A percentile compares a stretch with the other conserved stretches of the same genome.
Evolutionary conservation across 2,329 filamentous ascomycete genomes (phyloP).

Genomic region (Trichoderma afroharzianum): DNA sequence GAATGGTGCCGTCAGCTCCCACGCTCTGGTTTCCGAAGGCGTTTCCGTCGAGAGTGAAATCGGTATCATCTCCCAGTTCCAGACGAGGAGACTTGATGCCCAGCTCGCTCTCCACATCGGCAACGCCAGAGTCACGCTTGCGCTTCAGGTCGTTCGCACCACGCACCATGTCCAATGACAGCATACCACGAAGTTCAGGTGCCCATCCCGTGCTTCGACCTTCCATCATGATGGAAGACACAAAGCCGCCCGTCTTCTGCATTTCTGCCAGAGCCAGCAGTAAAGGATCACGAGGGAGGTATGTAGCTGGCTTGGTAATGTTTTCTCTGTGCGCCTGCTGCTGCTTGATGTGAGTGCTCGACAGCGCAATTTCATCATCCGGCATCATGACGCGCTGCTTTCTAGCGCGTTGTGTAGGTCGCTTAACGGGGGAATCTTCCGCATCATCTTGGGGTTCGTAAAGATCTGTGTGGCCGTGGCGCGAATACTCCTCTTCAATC

Average conservation of each 20-base stretch:
- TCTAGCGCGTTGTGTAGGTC: constrained; percentile 66
- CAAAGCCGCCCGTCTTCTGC: constrained; percentile 87
- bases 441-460: constrained; percentile 59
- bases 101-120: constrained; percentile 69
- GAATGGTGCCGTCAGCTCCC: constrained; percentile 57
- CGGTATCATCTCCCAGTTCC: constrained; percentile 65
- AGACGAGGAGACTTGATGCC: constrained; percentile 66
- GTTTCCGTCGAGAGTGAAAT: constrained; percentile 44
- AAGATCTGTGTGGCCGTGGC: constrained; percentile 53
- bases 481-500: constrained; percentile 55
- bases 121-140: constrained; percentile 85
- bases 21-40: constrained; percentile 52
- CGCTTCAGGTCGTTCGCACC: constrained; percentile 80
- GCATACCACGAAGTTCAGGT: constrained; percentile 84
- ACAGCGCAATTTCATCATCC: constrained; percentile 77
- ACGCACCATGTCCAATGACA: constrained; percentile 80
- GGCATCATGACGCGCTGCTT: constrained; percentile 78
- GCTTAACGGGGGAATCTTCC: constrained; percentile 57
- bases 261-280: constrained; percentile 85
- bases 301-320: constrained; percentile 78
- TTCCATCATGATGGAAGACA: constrained; percentile 80
- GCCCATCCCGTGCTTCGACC: constrained; percentile 79
- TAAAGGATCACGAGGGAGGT: constrained; percentile 82
- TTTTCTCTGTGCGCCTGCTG: constrained; percentile 82
- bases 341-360: constrained; percentile 73